These are phyloP conservation scores for Chlamydomonas applanata DNA, from an alignment of 139 green algal species.

Conservation along the genomic window DNA sequence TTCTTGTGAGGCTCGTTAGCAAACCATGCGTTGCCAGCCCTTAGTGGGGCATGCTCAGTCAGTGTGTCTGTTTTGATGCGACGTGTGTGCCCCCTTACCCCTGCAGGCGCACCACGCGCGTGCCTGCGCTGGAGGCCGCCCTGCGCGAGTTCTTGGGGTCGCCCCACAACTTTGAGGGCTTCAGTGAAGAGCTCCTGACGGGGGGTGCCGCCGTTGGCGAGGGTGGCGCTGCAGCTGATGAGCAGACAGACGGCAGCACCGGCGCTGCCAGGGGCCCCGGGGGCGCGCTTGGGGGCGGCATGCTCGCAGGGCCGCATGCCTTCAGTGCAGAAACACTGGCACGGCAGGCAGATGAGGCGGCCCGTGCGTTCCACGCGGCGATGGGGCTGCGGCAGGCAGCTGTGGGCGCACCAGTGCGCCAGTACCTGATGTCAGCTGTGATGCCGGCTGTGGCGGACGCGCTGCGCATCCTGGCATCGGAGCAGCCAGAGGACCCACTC, in stretches of 20 bases:
- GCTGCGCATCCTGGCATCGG: neutral
- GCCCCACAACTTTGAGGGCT: slow-evolving; percentile 40
- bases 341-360: neutral
- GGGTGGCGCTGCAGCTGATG: neutral
- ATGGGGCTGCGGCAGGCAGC: neutral
- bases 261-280: too few relatives aligned
- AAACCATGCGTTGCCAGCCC: too few relatives aligned
- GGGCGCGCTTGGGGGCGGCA: too few relatives aligned
- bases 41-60: too few relatives aligned
- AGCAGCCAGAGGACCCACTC: neutral
- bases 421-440: slow-evolving; percentile 1
- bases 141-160: slow-evolving; percentile 23
- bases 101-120: neutral
- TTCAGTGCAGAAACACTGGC: too few relatives aligned
- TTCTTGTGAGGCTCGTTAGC: too few relatives aligned
- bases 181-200: neutral
- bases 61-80: too few relatives aligned
- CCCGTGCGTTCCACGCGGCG: neutral
- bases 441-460: slow-evolving; percentile 12
- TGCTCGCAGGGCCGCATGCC: too few relatives aligned
- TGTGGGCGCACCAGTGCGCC: neutral
- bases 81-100: too few relatives aligned
- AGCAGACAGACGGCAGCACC: too few relatives aligned
- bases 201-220: neutral
- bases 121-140: slow-evolving; percentile 21